Conservation (phyloP, 371 early-diverging fungal species). For the Mortierella sp. region DNA sequence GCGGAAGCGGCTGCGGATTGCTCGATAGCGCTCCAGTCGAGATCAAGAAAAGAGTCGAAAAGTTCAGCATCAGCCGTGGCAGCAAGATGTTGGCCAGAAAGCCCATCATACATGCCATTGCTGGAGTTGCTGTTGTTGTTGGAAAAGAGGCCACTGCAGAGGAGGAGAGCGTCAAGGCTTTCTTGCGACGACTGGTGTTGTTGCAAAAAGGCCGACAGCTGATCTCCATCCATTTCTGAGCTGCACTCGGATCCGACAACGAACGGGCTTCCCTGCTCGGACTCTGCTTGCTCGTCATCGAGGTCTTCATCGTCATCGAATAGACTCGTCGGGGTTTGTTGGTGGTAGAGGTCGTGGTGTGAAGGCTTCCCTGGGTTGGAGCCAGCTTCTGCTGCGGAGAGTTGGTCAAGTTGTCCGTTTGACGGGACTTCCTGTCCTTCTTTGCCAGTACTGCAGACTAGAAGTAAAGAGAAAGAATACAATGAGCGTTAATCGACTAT, state of each 20-base stretch:
- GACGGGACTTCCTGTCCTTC: conserved; percentile 47
- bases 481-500: not conserved
- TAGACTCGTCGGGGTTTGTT: conserved; percentile 51
- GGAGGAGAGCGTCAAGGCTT: conserved; percentile 60
- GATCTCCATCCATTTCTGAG: conserved; percentile 53
- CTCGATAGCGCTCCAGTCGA: conserved; percentile 59
- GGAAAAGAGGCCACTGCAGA: conserved; percentile 55
- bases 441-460: conserved; percentile 61
- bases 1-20: conserved; percentile 31
- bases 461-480: not conserved
- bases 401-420: conserved; percentile 49
- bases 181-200: conserved; percentile 39
- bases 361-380: conserved; percentile 49
- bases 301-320: conserved; percentile 57
- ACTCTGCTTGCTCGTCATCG: conserved; percentile 41
- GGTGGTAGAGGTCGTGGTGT: conserved; percentile 33
- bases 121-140: conserved; percentile 16
- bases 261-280: conserved; percentile 56
- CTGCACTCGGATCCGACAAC: conserved; percentile 45
- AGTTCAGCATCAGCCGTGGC: conserved; percentile 59
- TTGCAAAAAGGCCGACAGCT: conserved; percentile 58
- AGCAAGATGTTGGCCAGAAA: conserved; percentile 39
- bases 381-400: conserved; percentile 60
- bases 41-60: conserved; percentile 60
- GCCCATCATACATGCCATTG: conserved; percentile 31